Conservation (phyloP, 148 eudicot species). For the Chenopodium berlandieri region DNA sequence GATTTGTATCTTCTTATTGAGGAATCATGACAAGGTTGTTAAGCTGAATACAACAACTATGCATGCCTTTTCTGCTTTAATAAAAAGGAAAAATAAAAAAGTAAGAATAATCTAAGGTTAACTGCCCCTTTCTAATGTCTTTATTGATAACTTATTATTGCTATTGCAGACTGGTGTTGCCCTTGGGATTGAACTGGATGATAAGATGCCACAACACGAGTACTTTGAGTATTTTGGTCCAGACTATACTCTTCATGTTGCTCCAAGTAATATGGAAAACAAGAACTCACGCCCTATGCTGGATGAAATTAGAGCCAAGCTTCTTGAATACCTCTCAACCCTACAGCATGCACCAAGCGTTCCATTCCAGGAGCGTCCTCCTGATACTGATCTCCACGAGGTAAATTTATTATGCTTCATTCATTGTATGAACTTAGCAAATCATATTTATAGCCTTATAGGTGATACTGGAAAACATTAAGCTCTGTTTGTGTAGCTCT, state of each 20-base stretch:
- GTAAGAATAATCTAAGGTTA: not conserved
- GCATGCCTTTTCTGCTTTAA: not conserved
- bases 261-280: conserved; percentile 94
- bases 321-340: conserved; percentile 73
- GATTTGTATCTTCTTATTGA: not conserved
- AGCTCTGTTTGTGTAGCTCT: not conserved
- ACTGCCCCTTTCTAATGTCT: not conserved
- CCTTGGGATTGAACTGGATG: conserved; percentile 74
- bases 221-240: conserved; percentile 88
- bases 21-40: not conserved
- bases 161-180: conserved; percentile 82
- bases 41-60: not conserved
- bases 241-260: conserved; percentile 85
- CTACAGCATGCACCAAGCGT: conserved; percentile 96
- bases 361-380: conserved; percentile 84
- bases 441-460: not conserved
- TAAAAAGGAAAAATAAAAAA: not conserved
- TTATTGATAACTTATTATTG: conserved; percentile 18
- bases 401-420: conserved; percentile 28
- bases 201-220: conserved; percentile 86
- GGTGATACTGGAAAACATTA: not conserved
- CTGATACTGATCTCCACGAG: conserved; percentile 74
- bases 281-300: conserved; percentile 65
- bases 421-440: not conserved
- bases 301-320: conserved; percentile 69